Evolutionary conservation across 495 filamentous ascomycete species (phyloP).

Genomic region (Tuber borchii): DNA sequence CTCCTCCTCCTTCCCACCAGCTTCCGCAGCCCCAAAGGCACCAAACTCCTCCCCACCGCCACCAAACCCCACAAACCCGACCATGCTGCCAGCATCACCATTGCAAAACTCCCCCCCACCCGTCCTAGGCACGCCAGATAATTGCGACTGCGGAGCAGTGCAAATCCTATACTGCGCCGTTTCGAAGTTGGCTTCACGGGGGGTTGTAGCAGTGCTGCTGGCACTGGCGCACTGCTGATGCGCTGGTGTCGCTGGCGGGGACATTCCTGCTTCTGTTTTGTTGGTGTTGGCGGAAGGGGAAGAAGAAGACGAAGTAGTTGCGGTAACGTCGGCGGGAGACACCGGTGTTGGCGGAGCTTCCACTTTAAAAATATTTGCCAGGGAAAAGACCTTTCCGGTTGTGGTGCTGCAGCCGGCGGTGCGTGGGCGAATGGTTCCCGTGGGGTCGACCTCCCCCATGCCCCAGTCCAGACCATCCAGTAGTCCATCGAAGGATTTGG

Average conservation of each 20-base stretch:
- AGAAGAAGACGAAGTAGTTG: slow-evolving; percentile 7
- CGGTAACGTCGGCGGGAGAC: slow-evolving; percentile 24
- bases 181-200: not conserved
- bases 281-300: not conserved
- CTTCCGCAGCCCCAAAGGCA: slow-evolving; percentile 15
- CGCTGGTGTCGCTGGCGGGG: slow-evolving; percentile 25
- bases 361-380: slow-evolving; percentile 25
- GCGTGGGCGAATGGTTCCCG: slow-evolving; percentile 29
- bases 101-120: not conserved
- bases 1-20: slow-evolving; percentile 18
- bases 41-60: not conserved
- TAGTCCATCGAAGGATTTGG: not conserved
- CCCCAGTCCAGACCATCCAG: slow-evolving; percentile 3
- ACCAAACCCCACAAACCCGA: not conserved
- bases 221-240: not conserved
- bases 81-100: not conserved
- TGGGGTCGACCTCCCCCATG: slow-evolving; percentile 18
- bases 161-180: not conserved
- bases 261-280: slow-evolving; percentile 10
- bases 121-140: not conserved
- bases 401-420: slow-evolving; percentile 19
- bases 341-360: slow-evolving; percentile 28
- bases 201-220: not conserved
- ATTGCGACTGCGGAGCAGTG: not conserved
- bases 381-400: slow-evolving; percentile 14